Percentiles rank a stretch among this genome's conserved stretches.
These are phyloP conservation scores for Dendrobium chrysotoxum DNA, from an alignment of 106 monocot species.

Conservation along the genomic window DNA sequence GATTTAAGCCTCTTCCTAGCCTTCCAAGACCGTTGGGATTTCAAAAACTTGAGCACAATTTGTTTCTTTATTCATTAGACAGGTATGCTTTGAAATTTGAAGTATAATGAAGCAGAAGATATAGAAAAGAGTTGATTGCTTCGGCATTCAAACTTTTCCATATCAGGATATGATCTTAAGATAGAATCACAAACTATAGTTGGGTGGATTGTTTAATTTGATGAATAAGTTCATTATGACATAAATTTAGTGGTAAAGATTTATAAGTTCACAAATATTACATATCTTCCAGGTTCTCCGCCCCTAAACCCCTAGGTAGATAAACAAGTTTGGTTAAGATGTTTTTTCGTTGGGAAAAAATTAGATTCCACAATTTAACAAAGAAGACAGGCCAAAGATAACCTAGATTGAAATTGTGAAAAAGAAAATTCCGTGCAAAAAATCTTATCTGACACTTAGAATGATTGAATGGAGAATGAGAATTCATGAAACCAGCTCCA, in stretches of 20 bases:
- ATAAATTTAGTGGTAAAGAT: not conserved
- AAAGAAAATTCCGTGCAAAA: too few relatives aligned
- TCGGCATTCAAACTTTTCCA: not conserved
- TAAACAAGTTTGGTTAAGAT: too few relatives aligned
- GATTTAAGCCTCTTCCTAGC: not conserved
- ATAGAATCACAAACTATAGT: not conserved
- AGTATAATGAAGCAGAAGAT: not conserved
- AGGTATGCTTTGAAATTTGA: not conserved
- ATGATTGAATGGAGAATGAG: too few relatives aligned
- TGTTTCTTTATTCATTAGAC: not conserved
- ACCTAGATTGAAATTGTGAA: too few relatives aligned
- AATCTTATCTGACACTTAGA: too few relatives aligned
- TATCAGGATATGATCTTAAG: not conserved
- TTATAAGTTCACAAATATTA: too few relatives aligned
- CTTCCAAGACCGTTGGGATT: not conserved
- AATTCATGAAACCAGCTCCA: too few relatives aligned
- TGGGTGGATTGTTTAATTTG: not conserved
- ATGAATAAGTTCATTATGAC: not conserved
- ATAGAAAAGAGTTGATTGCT: not conserved
- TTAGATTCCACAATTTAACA: too few relatives aligned
- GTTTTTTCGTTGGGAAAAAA: too few relatives aligned
- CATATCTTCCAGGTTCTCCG: too few relatives aligned
- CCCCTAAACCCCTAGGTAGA: too few relatives aligned
- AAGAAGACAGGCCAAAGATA: too few relatives aligned
- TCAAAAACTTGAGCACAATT: not conserved